Conservation (phyloP, 164 flowering plant genomes). For the Vitis amurensis region DNA sequence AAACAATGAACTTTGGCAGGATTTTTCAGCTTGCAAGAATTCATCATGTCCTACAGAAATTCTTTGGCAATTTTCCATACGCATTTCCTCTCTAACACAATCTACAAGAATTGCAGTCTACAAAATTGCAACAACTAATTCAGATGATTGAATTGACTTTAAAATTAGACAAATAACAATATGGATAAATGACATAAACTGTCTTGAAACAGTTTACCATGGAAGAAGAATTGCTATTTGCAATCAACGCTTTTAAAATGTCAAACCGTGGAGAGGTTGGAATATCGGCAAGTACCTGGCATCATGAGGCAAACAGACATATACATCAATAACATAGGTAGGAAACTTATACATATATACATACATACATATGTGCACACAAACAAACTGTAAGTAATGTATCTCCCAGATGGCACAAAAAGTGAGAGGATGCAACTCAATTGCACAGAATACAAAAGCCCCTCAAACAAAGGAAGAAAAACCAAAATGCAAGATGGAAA, state of each 20-base stretch:
- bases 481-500: no score
- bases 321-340: no score
- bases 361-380: no score
- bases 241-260: slow-evolving; percentile 59
- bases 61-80: slow-evolving; percentile 28
- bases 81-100: slow-evolving; percentile 56
- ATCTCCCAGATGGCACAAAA: no score
- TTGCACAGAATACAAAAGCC: no score
- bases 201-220: slow-evolving; percentile 53
- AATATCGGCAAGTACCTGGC: no score
- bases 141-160: not conserved
- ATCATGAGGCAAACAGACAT: no score
- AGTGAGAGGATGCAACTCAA: no score
- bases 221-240: slow-evolving; percentile 30
- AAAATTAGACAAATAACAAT: not conserved
- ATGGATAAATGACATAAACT: slow-evolving; percentile 1
- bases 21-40: slow-evolving; percentile 11
- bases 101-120: slow-evolving; percentile 80
- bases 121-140: slow-evolving; percentile 17
- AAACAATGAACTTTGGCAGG: slow-evolving; percentile 22
- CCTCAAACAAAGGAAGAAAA: no score
- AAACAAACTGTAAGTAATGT: no score
- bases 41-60: slow-evolving; percentile 12
- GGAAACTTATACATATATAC: no score
- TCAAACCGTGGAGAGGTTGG: slow-evolving; percentile 45